These are phyloP conservation scores for Paramecium sonneborni DNA, from an alignment of 73 alveolate genomes.

Conservation along the genomic window DNA sequence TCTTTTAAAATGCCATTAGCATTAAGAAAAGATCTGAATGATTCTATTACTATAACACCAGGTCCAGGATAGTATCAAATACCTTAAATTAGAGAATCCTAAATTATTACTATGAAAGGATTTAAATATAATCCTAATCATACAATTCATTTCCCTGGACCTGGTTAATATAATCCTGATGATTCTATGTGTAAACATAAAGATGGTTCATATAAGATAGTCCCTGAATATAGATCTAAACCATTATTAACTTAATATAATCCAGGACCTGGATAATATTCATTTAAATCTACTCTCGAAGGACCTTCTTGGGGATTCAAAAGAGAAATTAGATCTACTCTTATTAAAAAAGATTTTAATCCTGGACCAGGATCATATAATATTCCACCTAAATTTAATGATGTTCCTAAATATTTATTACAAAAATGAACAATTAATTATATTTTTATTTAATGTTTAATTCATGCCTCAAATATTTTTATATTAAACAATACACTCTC, in stretches of 20 bases:
- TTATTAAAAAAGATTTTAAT: background rate
- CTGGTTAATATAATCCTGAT: constrained; percentile 17
- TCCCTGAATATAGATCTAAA: background rate
- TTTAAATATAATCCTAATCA: background rate
- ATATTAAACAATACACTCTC: background rate
- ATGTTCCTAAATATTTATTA: background rate
- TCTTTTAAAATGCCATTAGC: constrained; percentile 41
- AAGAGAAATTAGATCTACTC: background rate
- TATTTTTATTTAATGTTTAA: background rate
- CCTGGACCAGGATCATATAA: constrained; percentile 37
- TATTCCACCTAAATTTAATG: background rate
- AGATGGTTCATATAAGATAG: background rate
- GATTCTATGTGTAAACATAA: background rate
- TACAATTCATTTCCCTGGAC: background rate
- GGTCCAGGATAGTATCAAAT: constrained; percentile 33
- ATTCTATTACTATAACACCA: background rate
- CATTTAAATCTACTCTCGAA: constrained; percentile 41
- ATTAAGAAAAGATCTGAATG: constrained; percentile 34
- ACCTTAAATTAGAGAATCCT: background rate
- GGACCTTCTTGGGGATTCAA: constrained; percentile 8
- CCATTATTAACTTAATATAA: background rate
- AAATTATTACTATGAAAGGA: constrained; percentile 9
- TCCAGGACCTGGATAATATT: constrained; percentile 44
- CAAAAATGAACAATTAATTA: background rate
- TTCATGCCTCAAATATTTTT: background rate